Percentiles rank a stretch among this genome's conserved stretches.
Evolutionary conservation across 257 asterid species (phyloP).

Genomic region (Coffea eugenioides): DNA sequence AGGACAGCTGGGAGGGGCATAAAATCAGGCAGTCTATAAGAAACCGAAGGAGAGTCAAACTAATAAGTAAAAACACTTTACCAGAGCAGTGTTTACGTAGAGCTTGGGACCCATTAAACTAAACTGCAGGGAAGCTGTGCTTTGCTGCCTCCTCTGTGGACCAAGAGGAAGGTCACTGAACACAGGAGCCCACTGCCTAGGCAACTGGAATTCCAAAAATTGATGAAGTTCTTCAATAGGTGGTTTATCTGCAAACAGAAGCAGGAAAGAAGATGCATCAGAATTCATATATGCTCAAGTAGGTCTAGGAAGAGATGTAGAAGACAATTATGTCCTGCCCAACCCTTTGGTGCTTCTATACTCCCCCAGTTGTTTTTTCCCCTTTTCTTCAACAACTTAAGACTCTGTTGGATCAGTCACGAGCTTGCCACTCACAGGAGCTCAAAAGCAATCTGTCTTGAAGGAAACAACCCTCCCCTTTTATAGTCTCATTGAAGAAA

Average conservation of each 20-base stretch:
- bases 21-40: neutral
- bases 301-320: neutral
- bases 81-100: slow-evolving; percentile 66
- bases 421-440: slow-evolving; percentile 6
- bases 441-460: neutral
- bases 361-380: neutral
- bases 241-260: slow-evolving; percentile 75
- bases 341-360: too few relatives aligned
- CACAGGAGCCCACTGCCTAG: slow-evolving; percentile 98
- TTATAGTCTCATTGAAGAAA: neutral
- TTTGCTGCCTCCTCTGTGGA: slow-evolving; percentile 82
- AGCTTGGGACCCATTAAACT: slow-evolving; percentile 96
- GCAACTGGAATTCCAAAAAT: slow-evolving; percentile 96
- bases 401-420: slow-evolving; percentile 1
- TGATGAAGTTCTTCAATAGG: slow-evolving; percentile 99
- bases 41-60: neutral
- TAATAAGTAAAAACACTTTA: slow-evolving; percentile 31
- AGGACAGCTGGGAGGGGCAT: neutral
- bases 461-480: neutral
- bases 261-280: slow-evolving; percentile 7
- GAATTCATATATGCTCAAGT: neutral
- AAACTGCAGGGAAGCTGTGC: slow-evolving; percentile 76
- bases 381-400: neutral
- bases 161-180: slow-evolving; percentile 96
- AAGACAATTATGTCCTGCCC: neutral